Conservation (phyloP, 192 early-diverging fungal species). For the Cladochytrium replicatum region DNA sequence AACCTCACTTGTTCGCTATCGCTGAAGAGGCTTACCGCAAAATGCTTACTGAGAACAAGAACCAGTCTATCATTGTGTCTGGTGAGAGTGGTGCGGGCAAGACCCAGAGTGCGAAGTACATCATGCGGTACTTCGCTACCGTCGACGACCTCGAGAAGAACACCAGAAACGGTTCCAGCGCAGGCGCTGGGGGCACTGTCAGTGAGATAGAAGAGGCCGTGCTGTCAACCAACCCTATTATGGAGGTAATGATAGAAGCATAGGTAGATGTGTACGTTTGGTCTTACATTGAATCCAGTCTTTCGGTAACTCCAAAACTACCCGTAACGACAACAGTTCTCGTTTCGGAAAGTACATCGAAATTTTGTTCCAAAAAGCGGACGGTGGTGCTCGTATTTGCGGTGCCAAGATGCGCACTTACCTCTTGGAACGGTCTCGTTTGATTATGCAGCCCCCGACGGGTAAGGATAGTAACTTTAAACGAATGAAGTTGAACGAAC, state of each 20-base stretch:
- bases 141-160: constrained; percentile 23
- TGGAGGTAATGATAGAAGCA: constrained; percentile 55
- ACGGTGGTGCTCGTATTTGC: constrained; percentile 52
- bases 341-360: constrained; percentile 92
- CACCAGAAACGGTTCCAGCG: neutral
- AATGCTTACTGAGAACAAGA: constrained; percentile 74
- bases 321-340: constrained; percentile 89
- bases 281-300: constrained; percentile 21
- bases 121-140: constrained; percentile 76
- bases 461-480: neutral
- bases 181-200: neutral
- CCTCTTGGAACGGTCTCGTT: constrained; percentile 78
- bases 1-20: constrained; percentile 88
- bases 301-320: constrained; percentile 93
- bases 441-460: constrained; percentile 74
- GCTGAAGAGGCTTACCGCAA: constrained; percentile 85
- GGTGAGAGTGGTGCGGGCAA: constrained; percentile 93
- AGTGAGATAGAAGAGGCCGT: constrained; percentile 28
- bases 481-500: neutral
- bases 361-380: constrained; percentile 33
- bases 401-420: constrained; percentile 84
- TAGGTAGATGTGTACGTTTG: neutral
- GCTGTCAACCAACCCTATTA: constrained; percentile 80
- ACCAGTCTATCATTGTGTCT: constrained; percentile 90
- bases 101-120: constrained; percentile 80